phyloP scores from a whole-genome alignment of 192 early-diverging fungal genomes.

The Diversispora eburnea region DNA sequence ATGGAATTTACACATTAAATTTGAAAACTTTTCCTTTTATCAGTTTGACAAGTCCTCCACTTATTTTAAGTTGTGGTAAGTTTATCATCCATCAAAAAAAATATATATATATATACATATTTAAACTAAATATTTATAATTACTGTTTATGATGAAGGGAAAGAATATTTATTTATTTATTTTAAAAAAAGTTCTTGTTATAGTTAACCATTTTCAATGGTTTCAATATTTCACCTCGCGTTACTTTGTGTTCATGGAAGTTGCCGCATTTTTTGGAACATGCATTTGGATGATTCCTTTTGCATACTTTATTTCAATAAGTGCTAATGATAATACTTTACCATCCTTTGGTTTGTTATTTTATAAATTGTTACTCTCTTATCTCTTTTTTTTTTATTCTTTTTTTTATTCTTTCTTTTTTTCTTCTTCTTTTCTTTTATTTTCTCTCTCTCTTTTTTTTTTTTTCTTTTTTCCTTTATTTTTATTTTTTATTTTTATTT shows the following conservation, averaged over 20 bases:
- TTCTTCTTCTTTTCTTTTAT: background rate
- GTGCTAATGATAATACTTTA: constrained; percentile 83
- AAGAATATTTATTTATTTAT: background rate
- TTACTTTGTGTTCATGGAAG: constrained; percentile 72
- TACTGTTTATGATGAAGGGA: no score
- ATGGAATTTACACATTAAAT: constrained; percentile 77
- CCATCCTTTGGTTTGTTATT: constrained; percentile 52
- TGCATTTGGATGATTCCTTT: constrained; percentile 95
- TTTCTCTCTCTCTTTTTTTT: background rate
- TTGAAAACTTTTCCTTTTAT: constrained; percentile 82
- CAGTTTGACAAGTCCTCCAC: constrained; percentile 64
- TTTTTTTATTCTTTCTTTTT: background rate
- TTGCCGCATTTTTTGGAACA: constrained; percentile 90
- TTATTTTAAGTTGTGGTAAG: constrained; percentile 81
- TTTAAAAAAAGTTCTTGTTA: constrained; percentile 54
- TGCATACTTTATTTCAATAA: constrained; percentile 87
- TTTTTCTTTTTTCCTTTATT: no score
- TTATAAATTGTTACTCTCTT: background rate
- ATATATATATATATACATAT: no score
- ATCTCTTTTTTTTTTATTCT: no score
- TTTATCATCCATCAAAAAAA: background rate
- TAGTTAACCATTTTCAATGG: constrained; percentile 93
- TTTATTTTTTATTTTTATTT: background rate
- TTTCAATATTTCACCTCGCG: constrained; percentile 83
- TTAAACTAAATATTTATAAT: no score